These are phyloP conservation scores for Phaeosphaeria sp. DNA, from an alignment of 2,329 filamentous ascomycete species.

Conservation along the genomic window DNA sequence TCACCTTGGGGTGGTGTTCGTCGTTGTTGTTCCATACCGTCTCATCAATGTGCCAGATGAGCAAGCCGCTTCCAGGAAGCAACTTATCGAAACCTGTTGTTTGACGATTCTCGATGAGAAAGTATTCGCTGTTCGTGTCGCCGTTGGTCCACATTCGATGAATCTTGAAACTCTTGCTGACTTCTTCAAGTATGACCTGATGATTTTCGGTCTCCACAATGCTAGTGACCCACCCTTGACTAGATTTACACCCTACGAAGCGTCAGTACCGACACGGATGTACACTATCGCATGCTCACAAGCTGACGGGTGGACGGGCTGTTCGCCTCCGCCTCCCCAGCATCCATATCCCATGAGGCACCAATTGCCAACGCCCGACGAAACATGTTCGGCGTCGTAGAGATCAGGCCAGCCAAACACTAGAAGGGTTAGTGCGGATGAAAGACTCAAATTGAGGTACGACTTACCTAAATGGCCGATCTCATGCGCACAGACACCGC, in stretches of 20 bases:
- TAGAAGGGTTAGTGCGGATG: neutral
- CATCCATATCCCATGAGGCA: slow-evolving; percentile 29
- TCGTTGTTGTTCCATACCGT: slow-evolving; percentile 16
- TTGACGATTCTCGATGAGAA: slow-evolving; percentile 29
- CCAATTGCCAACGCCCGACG: slow-evolving; percentile 30
- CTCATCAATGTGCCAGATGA: slow-evolving; percentile 35
- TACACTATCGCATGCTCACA: slow-evolving; percentile 13
- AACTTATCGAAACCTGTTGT: slow-evolving; percentile 22
- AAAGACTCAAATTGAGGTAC: neutral
- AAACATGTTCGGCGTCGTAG: slow-evolving; percentile 30
- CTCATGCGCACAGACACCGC: slow-evolving; percentile 32
- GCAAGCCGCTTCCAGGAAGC: slow-evolving; percentile 26
- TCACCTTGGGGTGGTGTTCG: slow-evolving; percentile 27
- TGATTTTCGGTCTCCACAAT: slow-evolving; percentile 21
- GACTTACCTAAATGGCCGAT: slow-evolving; percentile 25
- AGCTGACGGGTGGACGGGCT: slow-evolving; percentile 32
- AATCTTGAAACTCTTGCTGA: slow-evolving; percentile 20
- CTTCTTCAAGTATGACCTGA: slow-evolving; percentile 25
- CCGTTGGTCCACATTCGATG: slow-evolving; percentile 32
- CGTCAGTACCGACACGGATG: neutral
- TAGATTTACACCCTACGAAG: slow-evolving; percentile 26
- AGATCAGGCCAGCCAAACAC: slow-evolving; percentile 37
- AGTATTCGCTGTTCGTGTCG: slow-evolving; percentile 21
- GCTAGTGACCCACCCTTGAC: slow-evolving; percentile 27
- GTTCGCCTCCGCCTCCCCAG: slow-evolving; percentile 27